phyloP scores from a whole-genome alignment of 768 basidiomycete species.

The Boletus reticuloceps region DNA sequence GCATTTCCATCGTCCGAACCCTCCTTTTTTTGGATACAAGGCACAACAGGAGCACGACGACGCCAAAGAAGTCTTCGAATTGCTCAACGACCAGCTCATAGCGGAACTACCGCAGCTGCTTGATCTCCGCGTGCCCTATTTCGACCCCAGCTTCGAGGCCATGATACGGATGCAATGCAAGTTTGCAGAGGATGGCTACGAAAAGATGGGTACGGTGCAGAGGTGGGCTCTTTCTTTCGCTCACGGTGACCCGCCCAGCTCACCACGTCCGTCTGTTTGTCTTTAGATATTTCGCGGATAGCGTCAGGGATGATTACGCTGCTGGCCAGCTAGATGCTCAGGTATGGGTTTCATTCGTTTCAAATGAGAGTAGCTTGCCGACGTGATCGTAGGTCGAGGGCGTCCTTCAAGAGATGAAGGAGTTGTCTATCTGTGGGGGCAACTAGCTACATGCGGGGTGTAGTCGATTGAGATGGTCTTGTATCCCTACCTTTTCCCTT shows the following conservation, averaged over 20 bases:
- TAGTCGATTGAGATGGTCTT: not conserved
- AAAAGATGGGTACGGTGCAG: conserved; percentile 93
- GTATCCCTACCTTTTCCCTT: conserved; percentile 5
- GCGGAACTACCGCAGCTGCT: conserved; percentile 88
- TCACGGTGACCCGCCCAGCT: not conserved
- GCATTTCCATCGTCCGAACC: not conserved
- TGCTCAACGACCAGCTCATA: conserved; percentile 91
- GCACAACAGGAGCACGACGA: conserved; percentile 97
- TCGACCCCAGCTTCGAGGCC: conserved; percentile 97
- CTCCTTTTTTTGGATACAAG: conserved; percentile 24
- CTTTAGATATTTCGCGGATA: conserved; percentile 81
- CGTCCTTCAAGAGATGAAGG: conserved; percentile 95
- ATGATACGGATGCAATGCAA: conserved; percentile 98
- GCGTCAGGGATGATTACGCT: conserved; percentile 93
- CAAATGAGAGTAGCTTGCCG: not conserved
- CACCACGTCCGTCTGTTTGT: not conserved
- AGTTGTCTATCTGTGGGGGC: conserved; percentile 88
- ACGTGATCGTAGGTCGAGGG: conserved; percentile 70
- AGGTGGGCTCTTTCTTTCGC: conserved; percentile 40
- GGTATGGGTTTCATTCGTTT: conserved; percentile 37
- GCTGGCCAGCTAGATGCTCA: conserved; percentile 95
- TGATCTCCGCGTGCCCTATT: conserved; percentile 95
- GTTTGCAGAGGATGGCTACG: conserved; percentile 97
- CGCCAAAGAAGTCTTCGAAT: conserved; percentile 88
- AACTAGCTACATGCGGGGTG: conserved; percentile 18